Percentiles rank a stretch among this genome's conserved stretches.
These are phyloP conservation scores for Chaetomidium leptoderma DNA, from an alignment of 495 filamentous ascomycete species.

Conservation along the genomic window DNA sequence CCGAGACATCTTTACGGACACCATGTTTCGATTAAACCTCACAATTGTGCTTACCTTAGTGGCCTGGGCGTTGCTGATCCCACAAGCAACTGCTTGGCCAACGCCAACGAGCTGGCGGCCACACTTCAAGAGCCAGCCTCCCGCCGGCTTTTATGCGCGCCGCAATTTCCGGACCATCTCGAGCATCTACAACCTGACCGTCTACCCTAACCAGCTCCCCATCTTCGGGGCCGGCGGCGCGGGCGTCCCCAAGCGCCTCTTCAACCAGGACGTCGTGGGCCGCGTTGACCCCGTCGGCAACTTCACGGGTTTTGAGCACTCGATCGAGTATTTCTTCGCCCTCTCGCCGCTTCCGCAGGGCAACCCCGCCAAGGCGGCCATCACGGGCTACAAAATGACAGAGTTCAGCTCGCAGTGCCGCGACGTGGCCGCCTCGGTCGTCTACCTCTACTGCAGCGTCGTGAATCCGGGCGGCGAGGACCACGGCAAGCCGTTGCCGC, in stretches of 20 bases:
- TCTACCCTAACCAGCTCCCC: slow-evolving; percentile 40
- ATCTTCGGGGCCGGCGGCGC: slow-evolving; percentile 29
- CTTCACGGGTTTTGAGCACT: slow-evolving; percentile 36
- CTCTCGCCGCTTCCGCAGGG: slow-evolving; percentile 33
- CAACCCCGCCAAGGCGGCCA: slow-evolving; percentile 27
- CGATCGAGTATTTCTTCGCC: slow-evolving; percentile 41
- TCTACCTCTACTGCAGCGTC: slow-evolving; percentile 36
- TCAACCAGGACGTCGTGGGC: slow-evolving; percentile 34
- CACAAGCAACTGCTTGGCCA: slow-evolving; percentile 1
- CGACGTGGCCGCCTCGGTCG: slow-evolving; percentile 34
- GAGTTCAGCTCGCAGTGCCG: slow-evolving; percentile 34
- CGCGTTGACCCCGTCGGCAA: slow-evolving; percentile 37
- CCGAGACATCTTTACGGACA: background rate
- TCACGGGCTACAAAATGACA: slow-evolving; percentile 33
- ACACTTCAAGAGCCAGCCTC: slow-evolving; percentile 15
- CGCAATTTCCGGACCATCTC: slow-evolving; percentile 40
- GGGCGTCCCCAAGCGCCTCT: slow-evolving; percentile 36
- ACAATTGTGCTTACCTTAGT: background rate
- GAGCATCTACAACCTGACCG: slow-evolving; percentile 40
- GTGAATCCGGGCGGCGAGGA: slow-evolving; percentile 26
- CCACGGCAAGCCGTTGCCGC: slow-evolving; percentile 27
- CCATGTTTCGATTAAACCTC: slow-evolving; percentile 9
- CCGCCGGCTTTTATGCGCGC: slow-evolving; percentile 10
- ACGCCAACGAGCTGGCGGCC: background rate
- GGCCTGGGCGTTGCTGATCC: slow-evolving; percentile 5